Percentiles rank a stretch among this genome's conserved stretches.
These are phyloP conservation scores for Salpingoeca rosetta DNA, from an alignment of 78 protist species.

Conservation along the genomic window DNA sequence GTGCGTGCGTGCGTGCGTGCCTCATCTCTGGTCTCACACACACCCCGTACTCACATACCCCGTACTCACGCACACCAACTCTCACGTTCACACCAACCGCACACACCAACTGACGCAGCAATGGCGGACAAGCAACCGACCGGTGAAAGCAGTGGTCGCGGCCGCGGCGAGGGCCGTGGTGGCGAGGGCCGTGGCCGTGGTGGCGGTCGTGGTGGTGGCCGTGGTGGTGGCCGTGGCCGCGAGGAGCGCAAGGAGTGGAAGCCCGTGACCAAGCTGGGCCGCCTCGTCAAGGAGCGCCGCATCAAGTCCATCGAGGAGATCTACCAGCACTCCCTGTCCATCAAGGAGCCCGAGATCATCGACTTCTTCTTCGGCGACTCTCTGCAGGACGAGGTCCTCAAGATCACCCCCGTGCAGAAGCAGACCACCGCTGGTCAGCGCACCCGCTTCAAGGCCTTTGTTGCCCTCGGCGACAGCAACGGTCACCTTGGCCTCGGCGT, in stretches of 20 bases:
- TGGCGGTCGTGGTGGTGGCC: slow-evolving; percentile 75
- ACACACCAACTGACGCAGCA: too few relatives aligned
- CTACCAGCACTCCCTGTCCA: slow-evolving; percentile 96
- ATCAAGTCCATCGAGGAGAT: slow-evolving; percentile 91
- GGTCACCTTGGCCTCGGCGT: slow-evolving; percentile 99
- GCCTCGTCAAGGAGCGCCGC: slow-evolving; percentile 91
- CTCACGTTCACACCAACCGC: too few relatives aligned
- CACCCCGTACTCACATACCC: too few relatives aligned
- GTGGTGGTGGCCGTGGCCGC: too few relatives aligned
- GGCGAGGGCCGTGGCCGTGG: slow-evolving; percentile 30
- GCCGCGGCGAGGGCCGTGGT: slow-evolving; percentile 23
- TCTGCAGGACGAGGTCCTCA: slow-evolving; percentile 97
- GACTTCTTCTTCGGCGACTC: slow-evolving; percentile 79
- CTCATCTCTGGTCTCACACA: too few relatives aligned
- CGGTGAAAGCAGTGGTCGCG: background rate
- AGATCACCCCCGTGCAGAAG: slow-evolving; percentile 99
- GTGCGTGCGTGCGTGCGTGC: too few relatives aligned
- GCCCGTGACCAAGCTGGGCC: slow-evolving; percentile 99
- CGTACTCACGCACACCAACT: too few relatives aligned
- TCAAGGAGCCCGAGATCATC: slow-evolving; percentile 98
- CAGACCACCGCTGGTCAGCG: slow-evolving; percentile 99
- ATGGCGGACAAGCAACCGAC: background rate
- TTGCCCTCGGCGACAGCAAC: slow-evolving; percentile 80
- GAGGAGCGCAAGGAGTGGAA: slow-evolving; percentile 92
- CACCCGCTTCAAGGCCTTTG: slow-evolving; percentile 93